Evolutionary conservation across 179 eudicot species (phyloP).

Genomic region (Amaranthus tricolor): DNA sequence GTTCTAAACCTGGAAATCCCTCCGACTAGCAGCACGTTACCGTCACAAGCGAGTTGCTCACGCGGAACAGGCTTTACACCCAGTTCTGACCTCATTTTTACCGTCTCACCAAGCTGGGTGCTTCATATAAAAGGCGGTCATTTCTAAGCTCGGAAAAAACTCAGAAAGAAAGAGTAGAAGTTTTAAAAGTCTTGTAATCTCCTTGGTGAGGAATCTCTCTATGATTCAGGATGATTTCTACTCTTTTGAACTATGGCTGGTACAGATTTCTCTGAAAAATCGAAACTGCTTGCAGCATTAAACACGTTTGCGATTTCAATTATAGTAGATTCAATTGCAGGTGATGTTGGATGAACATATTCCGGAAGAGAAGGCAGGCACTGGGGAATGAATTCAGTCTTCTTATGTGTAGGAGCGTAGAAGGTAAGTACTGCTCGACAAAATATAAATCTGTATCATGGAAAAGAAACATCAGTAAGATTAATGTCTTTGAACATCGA

Average conservation of each 20-base stretch:
- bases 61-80: neutral
- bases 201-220: neutral
- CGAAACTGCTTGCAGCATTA: conserved; percentile 48
- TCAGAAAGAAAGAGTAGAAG: neutral
- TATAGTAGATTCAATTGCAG: conserved; percentile 45
- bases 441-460: conserved; percentile 61
- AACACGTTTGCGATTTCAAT: conserved; percentile 52
- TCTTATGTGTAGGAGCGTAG: conserved; percentile 49
- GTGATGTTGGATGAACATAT: conserved; percentile 45
- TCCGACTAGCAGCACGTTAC: neutral
- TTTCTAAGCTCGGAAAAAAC: neutral
- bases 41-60: neutral
- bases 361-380: conserved; percentile 80
- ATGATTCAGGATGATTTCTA: conserved; percentile 9
- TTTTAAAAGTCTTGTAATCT: neutral
- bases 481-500: neutral
- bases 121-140: neutral
- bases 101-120: neutral
- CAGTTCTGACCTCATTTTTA: neutral
- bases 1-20: neutral
- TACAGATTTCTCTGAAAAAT: conserved; percentile 30
- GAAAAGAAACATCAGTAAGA: neutral
- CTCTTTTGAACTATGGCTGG: conserved; percentile 8
- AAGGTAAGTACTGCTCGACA: conserved; percentile 67
- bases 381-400: conserved; percentile 62